phyloP scores from a whole-genome alignment of 306 rosid genomes.

The Vigna reflexopilosa region DNA sequence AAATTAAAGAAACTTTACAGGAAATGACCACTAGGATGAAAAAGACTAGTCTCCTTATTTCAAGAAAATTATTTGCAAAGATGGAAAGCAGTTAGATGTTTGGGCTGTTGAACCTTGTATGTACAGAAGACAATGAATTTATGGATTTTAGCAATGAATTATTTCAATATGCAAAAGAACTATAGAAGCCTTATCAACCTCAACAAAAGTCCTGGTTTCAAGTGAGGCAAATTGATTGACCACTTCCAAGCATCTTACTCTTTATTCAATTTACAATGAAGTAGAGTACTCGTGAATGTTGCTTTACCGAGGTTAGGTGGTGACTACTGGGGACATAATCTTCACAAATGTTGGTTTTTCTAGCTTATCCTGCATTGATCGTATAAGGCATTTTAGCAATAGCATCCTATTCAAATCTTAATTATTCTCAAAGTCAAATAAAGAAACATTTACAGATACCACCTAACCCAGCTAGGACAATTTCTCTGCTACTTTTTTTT shows the following conservation, averaged over 20 bases:
- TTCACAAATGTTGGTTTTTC: conserved; percentile 19
- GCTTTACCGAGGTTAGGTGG: not conserved
- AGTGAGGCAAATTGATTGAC: not conserved
- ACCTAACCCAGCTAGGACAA: not conserved
- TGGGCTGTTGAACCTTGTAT: conserved; percentile 26
- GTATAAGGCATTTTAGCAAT: conserved; percentile 2
- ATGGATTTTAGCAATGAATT: conserved; percentile 11
- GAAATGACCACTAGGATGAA: not conserved
- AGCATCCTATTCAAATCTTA: no score
- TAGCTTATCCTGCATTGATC: conserved; percentile 40
- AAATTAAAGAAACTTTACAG: conserved; percentile 2
- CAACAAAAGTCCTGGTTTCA: not conserved
- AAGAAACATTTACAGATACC: conserved; percentile 10
- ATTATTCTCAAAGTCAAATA: not conserved
- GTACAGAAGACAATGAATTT: conserved; percentile 2
- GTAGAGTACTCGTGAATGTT: not conserved
- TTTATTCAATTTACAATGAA: conserved; percentile 35
- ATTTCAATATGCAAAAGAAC: not conserved
- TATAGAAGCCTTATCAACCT: conserved; percentile 1
- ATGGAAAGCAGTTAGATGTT: not conserved
- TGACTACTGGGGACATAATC: conserved; percentile 10
- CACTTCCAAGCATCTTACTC: conserved; percentile 30
- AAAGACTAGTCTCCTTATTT: not conserved
- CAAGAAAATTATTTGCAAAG: conserved; percentile 9
- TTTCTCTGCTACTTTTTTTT: not conserved